Conservation (phyloP, 2,329 filamentous ascomycete species). For the Whalleya microplaca region DNA sequence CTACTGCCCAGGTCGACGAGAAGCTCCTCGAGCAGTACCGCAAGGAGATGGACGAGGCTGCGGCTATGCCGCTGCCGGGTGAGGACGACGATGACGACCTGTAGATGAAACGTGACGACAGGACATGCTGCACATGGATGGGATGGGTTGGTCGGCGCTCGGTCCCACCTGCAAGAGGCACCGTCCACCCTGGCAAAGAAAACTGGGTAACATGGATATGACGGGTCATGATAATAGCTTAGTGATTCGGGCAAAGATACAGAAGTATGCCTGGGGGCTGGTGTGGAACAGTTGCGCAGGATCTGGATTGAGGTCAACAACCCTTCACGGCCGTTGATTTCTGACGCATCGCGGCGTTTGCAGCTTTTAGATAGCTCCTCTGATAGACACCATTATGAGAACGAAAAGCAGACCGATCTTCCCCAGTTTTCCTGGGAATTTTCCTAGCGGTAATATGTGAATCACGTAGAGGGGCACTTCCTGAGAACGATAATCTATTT, state of each 20-base stretch:
- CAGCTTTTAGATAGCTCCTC: slow-evolving; percentile 41
- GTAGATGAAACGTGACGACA: slow-evolving; percentile 44
- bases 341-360: slow-evolving; percentile 36
- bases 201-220: slow-evolving; percentile 27
- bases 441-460: too few relatives aligned
- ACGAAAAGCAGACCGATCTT: slow-evolving; percentile 29
- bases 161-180: slow-evolving; percentile 10
- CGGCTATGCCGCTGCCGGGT: slow-evolving; percentile 84
- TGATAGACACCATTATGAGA: slow-evolving; percentile 38
- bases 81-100: slow-evolving; percentile 82
- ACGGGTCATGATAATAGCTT: slow-evolving; percentile 32
- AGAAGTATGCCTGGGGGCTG: slow-evolving; percentile 27
- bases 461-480: background rate
- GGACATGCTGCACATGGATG: slow-evolving; percentile 13
- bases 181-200: slow-evolving; percentile 12
- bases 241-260: slow-evolving; percentile 29
- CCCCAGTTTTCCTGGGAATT: slow-evolving; percentile 14
- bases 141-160: slow-evolving; percentile 10
- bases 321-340: slow-evolving; percentile 31
- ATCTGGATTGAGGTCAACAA: slow-evolving; percentile 29
- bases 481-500: too few relatives aligned
- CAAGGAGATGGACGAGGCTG: slow-evolving; percentile 85
- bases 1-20: slow-evolving; percentile 88
- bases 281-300: slow-evolving; percentile 27
- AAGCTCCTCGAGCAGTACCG: slow-evolving; percentile 79